A percentile compares a stretch with the other conserved stretches of the same genome.
These are phyloP conservation scores for Paxillus rubicundulus DNA, from an alignment of 768 basidiomycete genomes.

Conservation along the genomic window DNA sequence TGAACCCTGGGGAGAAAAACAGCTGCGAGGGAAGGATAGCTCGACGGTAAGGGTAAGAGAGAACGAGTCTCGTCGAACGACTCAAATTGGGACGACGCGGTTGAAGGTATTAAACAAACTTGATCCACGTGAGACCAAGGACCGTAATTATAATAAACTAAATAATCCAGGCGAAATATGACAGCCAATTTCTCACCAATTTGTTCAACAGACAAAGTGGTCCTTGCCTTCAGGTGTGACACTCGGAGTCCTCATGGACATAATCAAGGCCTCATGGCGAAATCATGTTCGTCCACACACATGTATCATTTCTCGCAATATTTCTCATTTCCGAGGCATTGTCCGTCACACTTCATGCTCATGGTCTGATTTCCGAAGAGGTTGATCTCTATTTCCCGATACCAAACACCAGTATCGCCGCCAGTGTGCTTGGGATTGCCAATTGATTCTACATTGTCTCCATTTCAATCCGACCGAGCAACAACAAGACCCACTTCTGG, in stretches of 20 bases:
- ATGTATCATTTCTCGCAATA: neutral
- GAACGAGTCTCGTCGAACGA: neutral
- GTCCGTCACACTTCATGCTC: neutral
- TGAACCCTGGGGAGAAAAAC: neutral
- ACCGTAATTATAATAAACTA: too few relatives aligned
- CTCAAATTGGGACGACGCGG: neutral
- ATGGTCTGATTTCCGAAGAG: neutral
- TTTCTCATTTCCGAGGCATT: neutral
- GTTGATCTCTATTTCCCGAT: constrained; percentile 1
- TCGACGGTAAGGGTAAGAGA: neutral
- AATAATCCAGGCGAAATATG: too few relatives aligned
- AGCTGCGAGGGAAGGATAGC: neutral
- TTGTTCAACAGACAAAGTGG: too few relatives aligned
- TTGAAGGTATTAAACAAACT: constrained; percentile 11
- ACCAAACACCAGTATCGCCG: neutral
- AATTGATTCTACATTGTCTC: neutral
- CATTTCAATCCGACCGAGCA: constrained; percentile 30
- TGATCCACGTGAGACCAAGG: too few relatives aligned
- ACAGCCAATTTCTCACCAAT: too few relatives aligned
- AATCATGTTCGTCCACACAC: neutral
- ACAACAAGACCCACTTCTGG: constrained; percentile 35
- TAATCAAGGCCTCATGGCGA: neutral
- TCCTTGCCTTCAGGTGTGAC: too few relatives aligned
- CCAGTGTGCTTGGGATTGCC: neutral
- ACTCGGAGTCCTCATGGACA: too few relatives aligned